A percentile compares a stretch with the other conserved stretches of the same genome.
These are phyloP conservation scores for Aspergillus indologenus DNA, from an alignment of 495 filamentous ascomycete genomes.

Conservation along the genomic window DNA sequence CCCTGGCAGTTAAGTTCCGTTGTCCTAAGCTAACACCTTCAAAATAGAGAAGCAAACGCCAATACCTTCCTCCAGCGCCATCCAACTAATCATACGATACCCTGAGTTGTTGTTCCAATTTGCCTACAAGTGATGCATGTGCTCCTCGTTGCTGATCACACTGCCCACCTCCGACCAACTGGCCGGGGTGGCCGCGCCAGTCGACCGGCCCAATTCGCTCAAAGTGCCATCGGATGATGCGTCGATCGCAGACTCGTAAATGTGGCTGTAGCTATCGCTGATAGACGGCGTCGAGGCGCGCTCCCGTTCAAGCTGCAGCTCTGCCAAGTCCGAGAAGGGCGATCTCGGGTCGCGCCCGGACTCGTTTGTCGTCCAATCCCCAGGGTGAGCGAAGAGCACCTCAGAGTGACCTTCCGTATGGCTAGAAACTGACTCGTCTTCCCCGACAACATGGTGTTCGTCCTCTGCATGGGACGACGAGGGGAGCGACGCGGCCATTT, in stretches of 20 bases:
- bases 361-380: constrained; percentile 25
- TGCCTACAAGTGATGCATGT: constrained; percentile 26
- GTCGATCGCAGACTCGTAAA: constrained; percentile 27
- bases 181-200: constrained; percentile 57
- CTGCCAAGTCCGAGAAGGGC: constrained; percentile 28
- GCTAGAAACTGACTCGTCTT: constrained; percentile 24
- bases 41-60: neutral
- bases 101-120: neutral
- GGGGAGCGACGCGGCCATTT: constrained; percentile 10
- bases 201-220: constrained; percentile 56
- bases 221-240: constrained; percentile 54
- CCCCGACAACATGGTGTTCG: constrained; percentile 13
- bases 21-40: neutral
- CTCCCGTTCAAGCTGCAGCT: constrained; percentile 20
- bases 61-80: neutral
- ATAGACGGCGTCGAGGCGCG: constrained; percentile 38
- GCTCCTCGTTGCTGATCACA: constrained; percentile 56
- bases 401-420: constrained; percentile 32
- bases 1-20: neutral
- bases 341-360: constrained; percentile 27
- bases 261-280: constrained; percentile 36
- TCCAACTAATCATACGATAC: neutral
- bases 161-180: constrained; percentile 81
- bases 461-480: constrained; percentile 5
- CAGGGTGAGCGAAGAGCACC: constrained; percentile 36